Base-by-base conservation (phyloP, 2,329 filamentous ascomycete species). In the Venturia nashicola region DNA sequence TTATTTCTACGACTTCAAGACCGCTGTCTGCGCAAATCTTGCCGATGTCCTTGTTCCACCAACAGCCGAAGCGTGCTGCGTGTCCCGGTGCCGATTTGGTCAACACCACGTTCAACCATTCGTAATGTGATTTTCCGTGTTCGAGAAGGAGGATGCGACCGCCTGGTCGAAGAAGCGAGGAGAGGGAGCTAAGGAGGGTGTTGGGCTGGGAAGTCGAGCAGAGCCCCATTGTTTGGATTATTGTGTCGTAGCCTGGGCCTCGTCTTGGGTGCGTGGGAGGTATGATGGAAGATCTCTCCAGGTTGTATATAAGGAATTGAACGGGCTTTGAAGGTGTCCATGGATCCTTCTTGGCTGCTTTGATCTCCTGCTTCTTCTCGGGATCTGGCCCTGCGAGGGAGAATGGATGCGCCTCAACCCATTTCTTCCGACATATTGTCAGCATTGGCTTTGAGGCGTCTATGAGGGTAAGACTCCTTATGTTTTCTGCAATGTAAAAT, bases 21-120 rank as follows among this genome's bases (percentile, higher is more conserved):
- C 78, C 78, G 63, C 74, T 78, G n/a, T 77, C 73, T 60, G 76
- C 71, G 11, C 80, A 77, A 63, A 81, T 76, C 64, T 71, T 73
- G 8, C 76, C 78, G 67, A 81, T 79, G 63, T 81, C 79, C 66
- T 78, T 78, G 67, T 81, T 81, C 76, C 76, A 81, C 78, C 79
- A 81, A 67, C 79, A 81, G 20, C 79, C 79, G 66, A 80, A 77
- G 57, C 76, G 72, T 61, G 79, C 75, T 1, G 79, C 79, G 67
- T 81, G 79, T 65, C 73, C 75, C 46, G 76, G 71, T 20, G 79
- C 79, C 11, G 75, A 71, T 62, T 74, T 74, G 67, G 81, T 78
- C 61, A 81, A 69, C 43, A 79, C 68, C 12, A 68, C 70, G 70
- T 81, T 80, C 66, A 81, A 67, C 79, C 79, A 81, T 9, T 73